Evolutionary conservation across 2,329 filamentous ascomycete species (phyloP).

Genomic region (Pleurostoma richardsiae): DNA sequence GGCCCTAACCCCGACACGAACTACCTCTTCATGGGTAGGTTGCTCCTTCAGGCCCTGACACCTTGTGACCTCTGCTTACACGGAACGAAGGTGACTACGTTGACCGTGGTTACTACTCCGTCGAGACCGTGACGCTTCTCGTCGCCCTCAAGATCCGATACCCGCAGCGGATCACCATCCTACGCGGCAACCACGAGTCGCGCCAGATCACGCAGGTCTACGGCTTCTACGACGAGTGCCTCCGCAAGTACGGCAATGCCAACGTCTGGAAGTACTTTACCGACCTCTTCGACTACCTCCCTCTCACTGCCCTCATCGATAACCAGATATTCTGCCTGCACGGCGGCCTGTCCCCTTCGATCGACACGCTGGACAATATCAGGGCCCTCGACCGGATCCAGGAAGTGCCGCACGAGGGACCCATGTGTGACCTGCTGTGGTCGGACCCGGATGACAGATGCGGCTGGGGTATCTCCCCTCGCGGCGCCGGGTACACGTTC

Average conservation of each 20-base stretch:
- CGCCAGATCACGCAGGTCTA: conserved; percentile 99
- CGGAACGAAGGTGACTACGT: conserved; percentile 78
- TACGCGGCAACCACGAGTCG: conserved; percentile 98
- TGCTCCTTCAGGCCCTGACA: neutral
- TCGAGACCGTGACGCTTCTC: conserved; percentile 95
- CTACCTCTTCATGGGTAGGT: conserved; percentile 96
- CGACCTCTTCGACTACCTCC: conserved; percentile 97
- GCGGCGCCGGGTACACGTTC: conserved; percentile 92
- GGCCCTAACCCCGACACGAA: conserved; percentile 98
- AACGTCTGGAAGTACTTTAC: conserved; percentile 99
- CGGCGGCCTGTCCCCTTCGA: conserved; percentile 92
- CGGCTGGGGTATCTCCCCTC: conserved; percentile 92
- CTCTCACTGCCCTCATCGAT: conserved; percentile 94
- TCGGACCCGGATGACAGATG: conserved; percentile 96
- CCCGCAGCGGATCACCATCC: conserved; percentile 94
- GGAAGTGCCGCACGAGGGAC: conserved; percentile 95
- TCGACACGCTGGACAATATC: conserved; percentile 94
- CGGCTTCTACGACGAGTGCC: conserved; percentile 98
- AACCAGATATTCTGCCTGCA: conserved; percentile 99
- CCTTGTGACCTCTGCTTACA: conserved; percentile 3
- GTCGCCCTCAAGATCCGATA: conserved; percentile 98
- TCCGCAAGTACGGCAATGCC: conserved; percentile 97
- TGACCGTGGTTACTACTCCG: conserved; percentile 97
- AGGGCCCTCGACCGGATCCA: conserved; percentile 92
- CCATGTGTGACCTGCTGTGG: conserved; percentile 98